Percentiles rank a stretch among this genome's conserved stretches.
Conservation (phyloP, 1,284 basidiomycete genomes). For the Ceratobasidium sp. region DNA sequence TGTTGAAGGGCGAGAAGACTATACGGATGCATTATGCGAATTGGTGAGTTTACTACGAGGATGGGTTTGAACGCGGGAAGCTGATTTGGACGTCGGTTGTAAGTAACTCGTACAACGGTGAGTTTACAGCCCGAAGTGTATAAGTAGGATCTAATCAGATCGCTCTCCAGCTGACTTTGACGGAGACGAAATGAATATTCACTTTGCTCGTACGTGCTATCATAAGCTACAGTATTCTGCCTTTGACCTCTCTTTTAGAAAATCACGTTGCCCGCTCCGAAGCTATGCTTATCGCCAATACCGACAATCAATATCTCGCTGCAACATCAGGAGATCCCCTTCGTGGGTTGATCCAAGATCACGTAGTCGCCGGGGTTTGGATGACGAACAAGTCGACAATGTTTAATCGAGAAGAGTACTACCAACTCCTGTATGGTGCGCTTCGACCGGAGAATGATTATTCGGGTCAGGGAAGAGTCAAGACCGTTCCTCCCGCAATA, state of each 20-base stretch:
- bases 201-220: conserved; percentile 87
- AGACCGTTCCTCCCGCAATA: conserved; percentile 91
- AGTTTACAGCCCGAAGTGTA: conserved; percentile 51
- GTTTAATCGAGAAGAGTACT: conserved; percentile 96
- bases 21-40: conserved; percentile 99
- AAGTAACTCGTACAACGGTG: conserved; percentile 97
- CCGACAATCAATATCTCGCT: conserved; percentile 98
- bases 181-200: conserved; percentile 99
- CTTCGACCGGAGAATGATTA: conserved; percentile 89
- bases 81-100: not conserved
- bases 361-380: conserved; percentile 98
- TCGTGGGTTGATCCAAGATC: conserved; percentile 98
- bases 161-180: conserved; percentile 98
- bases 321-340: conserved; percentile 98
- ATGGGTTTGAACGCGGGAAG: conserved; percentile 14
- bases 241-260: conserved; percentile 63
- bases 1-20: conserved; percentile 96
- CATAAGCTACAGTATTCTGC: not conserved
- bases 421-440: conserved; percentile 96
- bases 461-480: conserved; percentile 74
- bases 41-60: conserved; percentile 72
- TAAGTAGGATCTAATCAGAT: conserved; percentile 35
- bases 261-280: conserved; percentile 94
- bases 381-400: conserved; percentile 98
- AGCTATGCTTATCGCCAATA: conserved; percentile 95